Conservation (phyloP, 371 early-diverging fungal genomes). For the Smittium mucronatum region DNA sequence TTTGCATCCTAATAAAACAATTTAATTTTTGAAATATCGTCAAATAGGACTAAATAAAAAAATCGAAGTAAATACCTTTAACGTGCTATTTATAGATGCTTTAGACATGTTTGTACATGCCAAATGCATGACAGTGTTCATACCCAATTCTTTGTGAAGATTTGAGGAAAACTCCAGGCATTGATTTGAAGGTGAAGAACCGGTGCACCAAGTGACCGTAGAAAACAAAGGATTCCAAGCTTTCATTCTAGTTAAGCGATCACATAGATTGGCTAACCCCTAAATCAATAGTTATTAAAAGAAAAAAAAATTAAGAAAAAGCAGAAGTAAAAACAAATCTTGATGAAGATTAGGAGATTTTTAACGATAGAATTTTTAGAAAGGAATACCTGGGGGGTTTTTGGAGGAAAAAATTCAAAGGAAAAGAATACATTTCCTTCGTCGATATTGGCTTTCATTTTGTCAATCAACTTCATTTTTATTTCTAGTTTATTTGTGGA, state of each 20-base stretch:
- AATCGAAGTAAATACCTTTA: conserved; percentile 34
- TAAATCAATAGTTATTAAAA: conserved; percentile 17
- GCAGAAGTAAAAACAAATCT: too few relatives aligned
- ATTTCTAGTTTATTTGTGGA: too few relatives aligned
- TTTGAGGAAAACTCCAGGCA: conserved; percentile 70
- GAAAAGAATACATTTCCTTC: conserved; percentile 44
- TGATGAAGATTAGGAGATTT: too few relatives aligned
- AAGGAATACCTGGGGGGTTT: conserved; percentile 69
- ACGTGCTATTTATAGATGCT: conserved; percentile 65
- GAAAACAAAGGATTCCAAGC: conserved; percentile 72
- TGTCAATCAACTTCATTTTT: not conserved
- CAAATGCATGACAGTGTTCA: conserved; percentile 88
- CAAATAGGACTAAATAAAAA: not conserved
- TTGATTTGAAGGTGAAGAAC: conserved; percentile 77
- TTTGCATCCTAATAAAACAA: conserved; percentile 55
- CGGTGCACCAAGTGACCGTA: conserved; percentile 94
- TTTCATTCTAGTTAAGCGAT: conserved; percentile 84
- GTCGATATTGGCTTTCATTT: not conserved
- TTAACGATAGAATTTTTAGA: conserved; percentile 1
- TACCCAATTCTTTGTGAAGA: conserved; percentile 69
- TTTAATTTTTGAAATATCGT: not conserved
- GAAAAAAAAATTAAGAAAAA: not conserved
- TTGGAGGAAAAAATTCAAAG: conserved; percentile 96
- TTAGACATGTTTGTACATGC: conserved; percentile 94
- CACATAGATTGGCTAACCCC: conserved; percentile 81